Conservation (phyloP, 2,329 filamentous ascomycete genomes). For the Dothistroma septosporum region DNA sequence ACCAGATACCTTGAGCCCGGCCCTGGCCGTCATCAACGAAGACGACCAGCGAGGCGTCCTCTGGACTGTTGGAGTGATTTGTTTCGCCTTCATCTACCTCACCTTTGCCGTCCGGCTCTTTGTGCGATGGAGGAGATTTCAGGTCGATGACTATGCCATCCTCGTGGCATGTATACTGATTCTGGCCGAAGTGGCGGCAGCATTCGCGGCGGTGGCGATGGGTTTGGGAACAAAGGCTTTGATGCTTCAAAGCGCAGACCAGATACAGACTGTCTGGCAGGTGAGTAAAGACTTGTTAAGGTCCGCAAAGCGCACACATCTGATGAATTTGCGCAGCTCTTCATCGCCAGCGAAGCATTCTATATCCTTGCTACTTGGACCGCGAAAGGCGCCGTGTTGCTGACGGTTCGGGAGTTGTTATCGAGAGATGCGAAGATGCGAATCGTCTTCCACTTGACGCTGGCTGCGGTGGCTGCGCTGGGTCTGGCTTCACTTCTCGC, state of each 20-base stretch:
- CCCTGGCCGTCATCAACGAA: constrained; percentile 10
- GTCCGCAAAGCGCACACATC: neutral
- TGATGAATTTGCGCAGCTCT: constrained; percentile 6
- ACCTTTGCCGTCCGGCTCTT: constrained; percentile 12
- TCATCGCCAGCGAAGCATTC: constrained; percentile 14
- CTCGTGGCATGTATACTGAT: constrained; percentile 12
- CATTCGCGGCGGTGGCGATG: constrained; percentile 12
- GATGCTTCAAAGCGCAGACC: neutral
- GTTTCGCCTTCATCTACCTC: constrained; percentile 11
- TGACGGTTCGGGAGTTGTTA: constrained; percentile 13
- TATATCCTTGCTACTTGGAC: constrained; percentile 10
- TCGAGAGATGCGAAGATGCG: constrained; percentile 12
- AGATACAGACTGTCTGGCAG: constrained; percentile 6
- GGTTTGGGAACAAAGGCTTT: constrained; percentile 7
- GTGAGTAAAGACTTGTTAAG: constrained; percentile 1
- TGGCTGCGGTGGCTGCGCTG: constrained; percentile 6
- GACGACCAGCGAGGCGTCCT: constrained; percentile 12
- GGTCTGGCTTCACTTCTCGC: constrained; percentile 7
- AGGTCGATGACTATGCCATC: constrained; percentile 15
- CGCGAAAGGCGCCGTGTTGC: constrained; percentile 14
- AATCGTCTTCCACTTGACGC: constrained; percentile 10
- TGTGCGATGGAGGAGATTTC: constrained; percentile 17
- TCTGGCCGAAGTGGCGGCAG: constrained; percentile 4
- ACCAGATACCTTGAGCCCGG: constrained; percentile 9
- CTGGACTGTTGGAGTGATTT: constrained; percentile 15